Conservation (phyloP, 1,284 basidiomycete genomes). For the Cryptococcus sp. region DNA sequence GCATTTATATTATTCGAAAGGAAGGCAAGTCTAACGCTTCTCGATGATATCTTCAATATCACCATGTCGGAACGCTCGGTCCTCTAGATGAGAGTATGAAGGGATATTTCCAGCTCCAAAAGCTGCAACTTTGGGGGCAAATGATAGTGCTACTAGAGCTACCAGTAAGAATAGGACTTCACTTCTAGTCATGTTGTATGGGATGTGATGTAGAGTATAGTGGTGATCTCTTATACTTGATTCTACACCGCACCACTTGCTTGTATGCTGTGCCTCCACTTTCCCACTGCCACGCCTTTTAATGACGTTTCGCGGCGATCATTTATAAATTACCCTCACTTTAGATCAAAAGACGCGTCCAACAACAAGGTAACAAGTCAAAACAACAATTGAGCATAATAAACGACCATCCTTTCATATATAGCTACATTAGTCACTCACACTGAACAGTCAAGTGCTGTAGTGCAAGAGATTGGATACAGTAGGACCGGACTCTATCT, state of each 20-base stretch:
- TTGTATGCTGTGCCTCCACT: no score
- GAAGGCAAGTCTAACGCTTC: conserved; percentile 3
- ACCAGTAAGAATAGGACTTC: conserved; percentile 32
- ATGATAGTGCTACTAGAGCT: conserved; percentile 39
- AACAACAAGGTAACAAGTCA: no score
- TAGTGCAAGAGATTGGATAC: no score
- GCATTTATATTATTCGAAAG: not conserved
- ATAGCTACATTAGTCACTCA: no score
- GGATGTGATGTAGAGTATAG: not conserved
- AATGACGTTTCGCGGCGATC: not conserved
- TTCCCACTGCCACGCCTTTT: no score
- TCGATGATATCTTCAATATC: conserved; percentile 61
- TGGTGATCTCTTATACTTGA: not conserved
- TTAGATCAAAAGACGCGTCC: not conserved
- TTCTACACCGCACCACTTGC: no score
- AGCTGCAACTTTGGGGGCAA: conserved; percentile 38
- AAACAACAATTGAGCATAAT: no score
- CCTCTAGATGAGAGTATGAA: conserved; percentile 47
- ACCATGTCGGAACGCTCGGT: conserved; percentile 75
- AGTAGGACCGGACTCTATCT: no score
- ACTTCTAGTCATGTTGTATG: conserved; percentile 22
- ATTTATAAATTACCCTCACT: not conserved
- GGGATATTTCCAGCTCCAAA: conserved; percentile 49
- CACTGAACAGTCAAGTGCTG: no score
- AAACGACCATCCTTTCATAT: no score